Base-by-base conservation (phyloP, 2,329 filamentous ascomycete genomes). In the Penicillium sp. region DNA sequence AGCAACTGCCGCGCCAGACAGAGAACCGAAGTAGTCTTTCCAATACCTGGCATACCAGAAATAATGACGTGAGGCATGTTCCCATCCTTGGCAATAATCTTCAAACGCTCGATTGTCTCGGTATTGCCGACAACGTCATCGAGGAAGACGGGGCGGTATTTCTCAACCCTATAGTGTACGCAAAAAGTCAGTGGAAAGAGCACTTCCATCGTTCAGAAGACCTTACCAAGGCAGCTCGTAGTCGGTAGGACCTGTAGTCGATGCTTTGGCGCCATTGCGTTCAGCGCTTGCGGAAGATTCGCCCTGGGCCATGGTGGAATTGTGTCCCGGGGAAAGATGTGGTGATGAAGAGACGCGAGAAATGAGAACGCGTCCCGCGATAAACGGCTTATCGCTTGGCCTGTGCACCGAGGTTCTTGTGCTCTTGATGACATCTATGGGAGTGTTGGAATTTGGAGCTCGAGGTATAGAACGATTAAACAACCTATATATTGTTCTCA, bases 41-140 rank as follows among this genome's bases (percentile, higher is more conserved):
- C 94, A 67, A 97, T 99, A 68, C 94, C 94, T 18, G 94, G 94
- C 91, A 96, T 97, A 54, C 94, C 94, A n/a, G 90, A 96, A 67
- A 99, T 97, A 74, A 99, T 97, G 67, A 99, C 85, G 75, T 99
- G 94, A 2, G 94, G 94, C 92, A 99, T 96, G 76, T 99, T 99
- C 64, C 94, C 94, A 76, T 97, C 94, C 74, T 92, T 94, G 43
- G 94, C 92, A 65, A 99, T 97, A 67, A 99, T 97, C 71, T 97
- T 97, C 65, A 99, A 79, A 50, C 94, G 88, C 73, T 97, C 93
- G 65, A 99, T 91, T 1, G 94, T 99, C 72, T 99, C 94, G 18
- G 90, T 95, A 74, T 99, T 99, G 68, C 94, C 94, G 49, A 99
- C 94, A 48, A 99, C 87, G 76, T 99, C 93, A 75, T 97, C 91